phyloP scores from a whole-genome alignment of 2,329 filamentous ascomycete genomes.

The Zymoseptoria crescenta region DNA sequence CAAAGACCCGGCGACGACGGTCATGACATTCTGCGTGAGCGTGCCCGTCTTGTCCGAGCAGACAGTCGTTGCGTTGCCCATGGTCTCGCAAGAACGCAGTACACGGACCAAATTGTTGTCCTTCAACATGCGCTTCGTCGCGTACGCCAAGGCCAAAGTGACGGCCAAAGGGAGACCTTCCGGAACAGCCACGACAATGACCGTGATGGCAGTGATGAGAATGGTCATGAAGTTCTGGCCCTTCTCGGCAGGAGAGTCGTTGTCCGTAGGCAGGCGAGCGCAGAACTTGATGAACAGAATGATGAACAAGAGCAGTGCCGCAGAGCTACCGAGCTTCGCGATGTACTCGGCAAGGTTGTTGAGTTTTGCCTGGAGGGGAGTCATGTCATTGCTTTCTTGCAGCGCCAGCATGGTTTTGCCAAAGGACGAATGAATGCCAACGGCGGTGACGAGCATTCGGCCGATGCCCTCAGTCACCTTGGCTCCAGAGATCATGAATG shows the following conservation, averaged over 20 bases:
- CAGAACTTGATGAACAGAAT: conserved; percentile 82
- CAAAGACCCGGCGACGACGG: conserved; percentile 63
- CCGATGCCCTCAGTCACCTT: conserved; percentile 71
- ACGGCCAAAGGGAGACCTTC: conserved; percentile 61
- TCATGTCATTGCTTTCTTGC: conserved; percentile 68
- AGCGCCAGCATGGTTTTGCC: conserved; percentile 74
- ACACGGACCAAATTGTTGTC: conserved; percentile 65
- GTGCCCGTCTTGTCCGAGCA: conserved; percentile 77
- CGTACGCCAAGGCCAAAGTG: conserved; percentile 59
- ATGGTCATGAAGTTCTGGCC: conserved; percentile 62
- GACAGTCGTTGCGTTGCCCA: conserved; percentile 66
- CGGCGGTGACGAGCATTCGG: conserved; percentile 66
- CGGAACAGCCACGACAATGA: conserved; percentile 62
- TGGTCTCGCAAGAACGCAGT: conserved; percentile 60
- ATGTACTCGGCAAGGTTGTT: conserved; percentile 73
- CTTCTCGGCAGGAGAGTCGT: conserved; percentile 58
- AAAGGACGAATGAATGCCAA: conserved; percentile 65
- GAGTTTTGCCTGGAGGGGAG: conserved; percentile 69
- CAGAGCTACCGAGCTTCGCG: conserved; percentile 67
- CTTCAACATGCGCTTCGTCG: conserved; percentile 59
- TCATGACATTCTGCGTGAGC: conserved; percentile 68
- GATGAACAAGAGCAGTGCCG: conserved; percentile 72
- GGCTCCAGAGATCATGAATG: conserved; percentile 80
- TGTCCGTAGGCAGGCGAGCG: conserved; percentile 52
- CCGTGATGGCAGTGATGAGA: conserved; percentile 57